Percentiles rank a stretch among this genome's conserved stretches.
Evolutionary conservation across 371 early-diverging fungal species (phyloP).

Genomic region (Syncephalastrum monosporum): DNA sequence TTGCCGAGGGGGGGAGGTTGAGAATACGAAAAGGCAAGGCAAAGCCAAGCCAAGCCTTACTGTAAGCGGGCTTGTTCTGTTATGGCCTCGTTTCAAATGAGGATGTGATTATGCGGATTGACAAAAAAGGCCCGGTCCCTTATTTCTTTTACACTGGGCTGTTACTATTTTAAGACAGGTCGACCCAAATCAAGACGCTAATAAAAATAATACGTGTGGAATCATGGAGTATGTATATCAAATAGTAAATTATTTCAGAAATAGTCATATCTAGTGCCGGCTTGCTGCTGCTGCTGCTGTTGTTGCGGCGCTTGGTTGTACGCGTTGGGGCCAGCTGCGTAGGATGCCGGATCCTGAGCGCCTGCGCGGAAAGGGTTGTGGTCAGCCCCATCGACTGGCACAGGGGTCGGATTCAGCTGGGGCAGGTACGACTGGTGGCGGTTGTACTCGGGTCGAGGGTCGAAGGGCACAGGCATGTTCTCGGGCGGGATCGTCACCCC

Average conservation of each 20-base stretch:
- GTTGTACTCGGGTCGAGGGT: not conserved
- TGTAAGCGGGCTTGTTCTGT: too few species aligned
- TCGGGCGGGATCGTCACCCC: constrained; percentile 2
- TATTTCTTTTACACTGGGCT: too few species aligned
- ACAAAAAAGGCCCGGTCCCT: too few species aligned
- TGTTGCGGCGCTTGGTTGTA: constrained; percentile 1
- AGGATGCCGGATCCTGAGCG: constrained; percentile 10
- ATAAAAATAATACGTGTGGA: too few species aligned
- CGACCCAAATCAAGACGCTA: too few species aligned
- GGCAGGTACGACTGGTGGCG: constrained; percentile 3
- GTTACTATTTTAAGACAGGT: too few species aligned
- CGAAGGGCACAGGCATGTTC: not conserved
- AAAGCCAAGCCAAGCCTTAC: too few species aligned
- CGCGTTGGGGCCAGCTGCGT: constrained; percentile 7
- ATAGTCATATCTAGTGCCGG: constrained; percentile 8
- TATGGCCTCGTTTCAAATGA: too few species aligned
- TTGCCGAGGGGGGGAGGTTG: too few species aligned
- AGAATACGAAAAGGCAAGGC: too few species aligned
- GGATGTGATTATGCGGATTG: too few species aligned
- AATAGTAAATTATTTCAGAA: constrained; percentile 8
- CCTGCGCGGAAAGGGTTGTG: constrained; percentile 6
- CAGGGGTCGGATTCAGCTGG: constrained; percentile 10
- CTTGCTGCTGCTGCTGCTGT: constrained; percentile 10
- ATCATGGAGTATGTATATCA: too few species aligned
- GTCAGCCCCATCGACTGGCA: constrained; percentile 1